Evolutionary conservation across 148 eudicot genomes (phyloP), one percentile per base, ranked within the genome.

Genomic region (Mesembryanthemum crystallinum): DNA sequence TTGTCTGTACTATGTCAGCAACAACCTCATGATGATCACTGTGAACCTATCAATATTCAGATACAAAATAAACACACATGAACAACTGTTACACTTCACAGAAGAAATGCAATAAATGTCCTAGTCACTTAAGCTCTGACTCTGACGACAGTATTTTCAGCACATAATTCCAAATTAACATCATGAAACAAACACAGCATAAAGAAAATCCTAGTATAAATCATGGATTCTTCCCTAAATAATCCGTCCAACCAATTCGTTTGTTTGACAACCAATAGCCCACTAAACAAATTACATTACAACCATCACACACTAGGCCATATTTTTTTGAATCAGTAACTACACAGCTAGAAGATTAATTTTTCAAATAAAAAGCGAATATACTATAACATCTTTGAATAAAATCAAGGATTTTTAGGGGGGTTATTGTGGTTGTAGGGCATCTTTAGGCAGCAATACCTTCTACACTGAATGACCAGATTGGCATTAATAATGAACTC

Each of bases 1-100:
- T 95, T 33, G 98, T 92, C 86, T 95, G 98, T 54, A 95, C 76
- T 83, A 95, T 80, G 80, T 95, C 97, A 33, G 98, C 97, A 78
- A 95, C 97, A 60, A 92, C 87, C 79, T 90, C 97, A 52, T 95
- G 89, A 77, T 87, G 93, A 85, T 95, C 98, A 69, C 97, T 88
- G 42, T 88, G 93, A 71, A 95, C 91, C 98, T 95, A 81, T 67
- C 77, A 37, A 25, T 55, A 71, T 64, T 54, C 30, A 54, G 29
- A 73, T 52, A 52, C 42, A 72, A 42, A 74, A 15, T 1, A 79
- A 18, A 15, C 58, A 28, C 49, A 71, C 10, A 39, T 35, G 21
- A 35, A 51, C 25, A 20, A 20, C 52, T 28, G 33, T 33, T 28
- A 23, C 51, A 5, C 28, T 52, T 69, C 49, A 63, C 29, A 33